Evolutionary conservation across 192 early-diverging fungal species (phyloP).

Genomic region (Jimgerdemannia lactiflua): DNA sequence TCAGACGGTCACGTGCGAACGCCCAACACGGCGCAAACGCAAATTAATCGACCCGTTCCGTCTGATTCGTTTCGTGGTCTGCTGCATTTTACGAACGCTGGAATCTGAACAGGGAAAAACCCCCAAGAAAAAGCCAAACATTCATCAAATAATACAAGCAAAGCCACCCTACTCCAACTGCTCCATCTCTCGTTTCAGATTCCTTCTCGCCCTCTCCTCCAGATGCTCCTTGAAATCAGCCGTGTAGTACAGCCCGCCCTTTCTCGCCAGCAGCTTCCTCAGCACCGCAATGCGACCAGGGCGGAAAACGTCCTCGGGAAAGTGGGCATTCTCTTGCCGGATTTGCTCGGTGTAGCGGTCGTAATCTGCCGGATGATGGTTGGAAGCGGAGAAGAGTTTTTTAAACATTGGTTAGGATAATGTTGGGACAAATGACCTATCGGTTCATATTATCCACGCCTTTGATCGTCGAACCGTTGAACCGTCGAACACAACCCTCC

Average conservation of each 20-base stretch:
- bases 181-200: background rate
- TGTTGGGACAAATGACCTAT: no score
- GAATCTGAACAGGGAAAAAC: no score
- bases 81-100: no score
- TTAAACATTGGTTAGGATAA: background rate
- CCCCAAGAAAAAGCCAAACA: no score
- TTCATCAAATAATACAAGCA: background rate
- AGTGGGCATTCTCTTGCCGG: background rate
- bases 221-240: background rate
- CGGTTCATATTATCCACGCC: background rate
- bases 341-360: background rate
- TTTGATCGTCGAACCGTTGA: background rate
- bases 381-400: background rate
- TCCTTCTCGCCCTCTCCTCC: background rate
- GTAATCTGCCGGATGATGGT: background rate
- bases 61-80: no score
- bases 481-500: background rate
- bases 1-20: no score
- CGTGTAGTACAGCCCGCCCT: background rate
- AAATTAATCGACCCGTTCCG: no score
- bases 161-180: background rate
- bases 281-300: background rate
- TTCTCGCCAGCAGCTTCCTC: background rate
- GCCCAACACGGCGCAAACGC: no score
- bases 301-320: background rate